Conservation (phyloP, 306 rosid genomes). For the Leucaena leucocephala region DNA sequence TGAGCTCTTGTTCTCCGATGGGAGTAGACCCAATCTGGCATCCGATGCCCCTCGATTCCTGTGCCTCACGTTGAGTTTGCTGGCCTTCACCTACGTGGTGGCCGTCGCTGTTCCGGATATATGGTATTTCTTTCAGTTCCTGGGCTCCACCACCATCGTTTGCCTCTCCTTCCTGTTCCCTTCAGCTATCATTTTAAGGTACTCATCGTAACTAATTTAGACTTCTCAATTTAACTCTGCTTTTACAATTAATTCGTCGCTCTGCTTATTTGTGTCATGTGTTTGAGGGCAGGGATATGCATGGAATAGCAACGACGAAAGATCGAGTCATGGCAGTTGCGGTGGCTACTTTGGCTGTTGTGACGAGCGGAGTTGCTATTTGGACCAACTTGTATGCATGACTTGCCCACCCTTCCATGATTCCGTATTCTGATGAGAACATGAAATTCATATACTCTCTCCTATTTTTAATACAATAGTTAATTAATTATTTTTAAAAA, state of each 20-base stretch:
- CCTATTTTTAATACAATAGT: too few relatives aligned
- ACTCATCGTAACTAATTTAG: background rate
- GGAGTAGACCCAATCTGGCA: slow-evolving; percentile 37
- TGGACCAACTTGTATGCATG: slow-evolving; percentile 47
- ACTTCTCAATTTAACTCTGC: too few relatives aligned
- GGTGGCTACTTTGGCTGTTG: slow-evolving; percentile 42
- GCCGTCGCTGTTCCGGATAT: slow-evolving; percentile 65
- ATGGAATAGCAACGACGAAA: slow-evolving; percentile 42
- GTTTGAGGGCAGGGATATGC: slow-evolving; percentile 31
- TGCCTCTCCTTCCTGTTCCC: slow-evolving; percentile 61
- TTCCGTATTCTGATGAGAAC: background rate
- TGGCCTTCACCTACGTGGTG: slow-evolving; percentile 40
- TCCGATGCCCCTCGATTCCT: slow-evolving; percentile 51
- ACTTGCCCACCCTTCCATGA: background rate
- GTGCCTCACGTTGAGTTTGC: slow-evolving; percentile 44
- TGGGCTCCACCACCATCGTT: slow-evolving; percentile 67
- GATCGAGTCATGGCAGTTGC: slow-evolving; percentile 42
- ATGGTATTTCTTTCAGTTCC: slow-evolving; percentile 63
- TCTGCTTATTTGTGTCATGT: background rate
- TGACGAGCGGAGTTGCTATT: slow-evolving; percentile 47
- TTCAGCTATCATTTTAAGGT: slow-evolving; percentile 58
- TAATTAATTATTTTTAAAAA: too few relatives aligned
- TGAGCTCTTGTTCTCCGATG: slow-evolving; percentile 50
- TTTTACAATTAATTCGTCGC: too few relatives aligned
- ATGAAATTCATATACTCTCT: too few relatives aligned